Conservation (phyloP, 1,139 yeast species). For the Geotrichum histeridarum region DNA sequence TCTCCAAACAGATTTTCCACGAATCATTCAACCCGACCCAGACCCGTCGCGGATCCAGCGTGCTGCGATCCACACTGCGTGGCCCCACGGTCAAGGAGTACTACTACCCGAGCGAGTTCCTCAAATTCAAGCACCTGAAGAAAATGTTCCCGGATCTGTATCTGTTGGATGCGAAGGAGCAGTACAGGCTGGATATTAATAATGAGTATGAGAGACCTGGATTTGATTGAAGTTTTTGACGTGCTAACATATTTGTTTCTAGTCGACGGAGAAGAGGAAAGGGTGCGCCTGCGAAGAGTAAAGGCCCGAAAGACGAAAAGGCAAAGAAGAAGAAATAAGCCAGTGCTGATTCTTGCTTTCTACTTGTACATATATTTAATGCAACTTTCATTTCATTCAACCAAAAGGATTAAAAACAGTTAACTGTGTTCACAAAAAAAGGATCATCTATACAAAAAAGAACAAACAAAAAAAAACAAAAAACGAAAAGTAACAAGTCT, state of each 20-base stretch:
- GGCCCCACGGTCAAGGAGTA: constrained; percentile 71
- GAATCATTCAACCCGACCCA: constrained; percentile 63
- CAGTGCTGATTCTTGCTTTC: background rate
- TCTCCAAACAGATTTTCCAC: constrained; percentile 58
- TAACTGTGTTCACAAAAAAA: background rate
- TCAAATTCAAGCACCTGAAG: constrained; percentile 54
- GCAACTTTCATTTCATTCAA: background rate
- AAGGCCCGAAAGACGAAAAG: constrained; percentile 40
- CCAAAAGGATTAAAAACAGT: background rate
- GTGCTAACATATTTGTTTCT: background rate
- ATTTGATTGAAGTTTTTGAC: background rate
- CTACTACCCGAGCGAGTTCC: constrained; percentile 70
- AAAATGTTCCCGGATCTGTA: constrained; percentile 52
- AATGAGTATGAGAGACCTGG: constrained; percentile 23
- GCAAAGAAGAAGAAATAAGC: constrained; percentile 35
- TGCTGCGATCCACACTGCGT: constrained; percentile 63
- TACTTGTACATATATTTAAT: background rate
- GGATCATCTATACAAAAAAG: background rate
- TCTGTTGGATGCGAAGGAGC: constrained; percentile 70
- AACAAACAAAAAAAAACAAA: too few relatives aligned
- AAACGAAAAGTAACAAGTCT: too few relatives aligned
- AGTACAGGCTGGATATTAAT: constrained; percentile 41
- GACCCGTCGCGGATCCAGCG: constrained; percentile 70
- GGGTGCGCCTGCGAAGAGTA: constrained; percentile 83
- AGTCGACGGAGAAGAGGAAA: constrained; percentile 77